These are phyloP conservation scores for Arbutus unedo DNA, from an alignment of 148 eudicot genomes.

Conservation along the genomic window DNA sequence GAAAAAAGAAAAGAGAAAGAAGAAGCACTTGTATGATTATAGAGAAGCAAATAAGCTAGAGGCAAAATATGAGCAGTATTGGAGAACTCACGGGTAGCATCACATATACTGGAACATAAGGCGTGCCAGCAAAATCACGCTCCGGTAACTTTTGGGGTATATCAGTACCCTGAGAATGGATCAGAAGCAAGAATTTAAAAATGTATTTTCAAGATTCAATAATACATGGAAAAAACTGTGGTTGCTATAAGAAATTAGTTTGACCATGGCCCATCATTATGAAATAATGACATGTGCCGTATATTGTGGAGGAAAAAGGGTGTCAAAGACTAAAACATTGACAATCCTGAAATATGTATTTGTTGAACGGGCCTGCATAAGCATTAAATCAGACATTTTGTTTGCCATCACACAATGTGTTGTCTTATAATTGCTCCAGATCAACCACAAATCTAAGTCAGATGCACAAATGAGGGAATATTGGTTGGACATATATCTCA, in stretches of 20 bases:
- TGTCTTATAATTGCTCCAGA: not conserved
- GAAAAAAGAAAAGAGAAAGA: too few species aligned
- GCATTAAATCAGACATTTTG: not conserved
- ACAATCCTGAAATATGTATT: not conserved
- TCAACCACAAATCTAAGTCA: not conserved
- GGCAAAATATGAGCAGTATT: not conserved
- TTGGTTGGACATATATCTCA: not conserved
- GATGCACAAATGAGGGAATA: not conserved
- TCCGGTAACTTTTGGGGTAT: constrained; percentile 41
- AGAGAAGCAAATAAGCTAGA: constrained; percentile 14
- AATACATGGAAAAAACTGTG: not conserved
- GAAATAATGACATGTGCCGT: not conserved
- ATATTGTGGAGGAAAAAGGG: not conserved
- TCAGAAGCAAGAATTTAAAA: not conserved
- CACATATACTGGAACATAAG: constrained; percentile 73
- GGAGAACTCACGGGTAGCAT: constrained; percentile 72
- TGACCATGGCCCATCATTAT: not conserved
- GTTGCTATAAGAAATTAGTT: not conserved
- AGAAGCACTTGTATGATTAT: too few species aligned
- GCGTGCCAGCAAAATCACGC: constrained; percentile 71
- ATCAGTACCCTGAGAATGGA: constrained; percentile 25
- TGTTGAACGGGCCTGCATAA: not conserved
- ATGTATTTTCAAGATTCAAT: not conserved
- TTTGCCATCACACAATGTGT: not conserved
- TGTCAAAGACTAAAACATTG: not conserved